Base-by-base conservation (phyloP, 192 early-diverging fungal species). In the Backusella australiensis region DNA sequence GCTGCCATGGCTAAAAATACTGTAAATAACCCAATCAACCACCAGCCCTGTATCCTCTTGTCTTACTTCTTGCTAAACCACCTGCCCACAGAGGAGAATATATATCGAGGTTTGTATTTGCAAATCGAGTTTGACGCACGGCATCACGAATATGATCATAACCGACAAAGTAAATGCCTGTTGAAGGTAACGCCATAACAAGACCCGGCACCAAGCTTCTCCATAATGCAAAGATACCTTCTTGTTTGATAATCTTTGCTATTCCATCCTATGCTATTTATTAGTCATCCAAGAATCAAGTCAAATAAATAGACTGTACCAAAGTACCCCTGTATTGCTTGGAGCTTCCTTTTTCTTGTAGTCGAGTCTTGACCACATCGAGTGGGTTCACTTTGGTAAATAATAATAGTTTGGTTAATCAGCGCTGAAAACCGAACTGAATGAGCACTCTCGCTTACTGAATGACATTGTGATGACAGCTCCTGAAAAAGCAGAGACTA, bases 141-240 rank as follows among this genome's bases (percentile, higher is more conserved):
- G 79, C 72, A 75, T 93, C 92, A 56, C 94, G 88, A 23, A 97
- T 77, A 39, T 91, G 86, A 81, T 99, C 97, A 80, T 99, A 99
- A 11, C 96, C 97, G 4, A 96, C 90, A 85, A 96, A 99, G 80
- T 99, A 99, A 34, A 98, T 90, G 34, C 96, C 91, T 0, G 96
- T 97, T 3, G 95, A 90, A 0, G 97, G 97, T 2, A 94, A 87
- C 5, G 95, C 95, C 88, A 97, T 96, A 35, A 92, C 85, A 75
- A 99, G 81, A 3, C 96, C 94, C 1, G 97, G 95, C 23, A 89
- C 86, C 36, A 99, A 84, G 0, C 97, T 96, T 69, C 93, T 85
- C 94, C 94, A 99, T 56, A 99, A 87, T 9, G 89, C 89, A n/a
- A 84, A 67, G 1, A 89, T 49, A 0, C 97, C 97, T 83, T 99